phyloP scores from a whole-genome alignment of 208 protist genomes.

The Leishmania mexicana region DNA sequence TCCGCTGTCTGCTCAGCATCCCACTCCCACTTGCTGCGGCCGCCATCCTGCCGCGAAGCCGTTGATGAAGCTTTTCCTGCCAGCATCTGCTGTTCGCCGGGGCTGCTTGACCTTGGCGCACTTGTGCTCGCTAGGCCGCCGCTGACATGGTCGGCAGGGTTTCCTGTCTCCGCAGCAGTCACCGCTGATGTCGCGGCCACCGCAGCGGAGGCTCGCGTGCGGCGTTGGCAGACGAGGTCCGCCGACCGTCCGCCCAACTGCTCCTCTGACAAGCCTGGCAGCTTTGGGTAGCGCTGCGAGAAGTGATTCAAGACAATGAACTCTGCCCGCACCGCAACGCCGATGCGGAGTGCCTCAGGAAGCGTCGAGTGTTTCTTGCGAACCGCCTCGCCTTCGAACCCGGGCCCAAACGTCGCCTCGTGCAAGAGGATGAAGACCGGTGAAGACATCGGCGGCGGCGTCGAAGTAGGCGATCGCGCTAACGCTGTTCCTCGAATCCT shows the following conservation, averaged over 20 bases:
- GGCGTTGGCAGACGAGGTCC: conserved; percentile 19
- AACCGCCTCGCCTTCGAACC: conserved; percentile 78
- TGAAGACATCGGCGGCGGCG: background rate
- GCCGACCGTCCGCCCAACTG: conserved; percentile 44
- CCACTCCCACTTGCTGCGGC: background rate
- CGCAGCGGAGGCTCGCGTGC: background rate
- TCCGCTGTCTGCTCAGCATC: background rate
- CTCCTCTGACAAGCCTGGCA: conserved; percentile 63
- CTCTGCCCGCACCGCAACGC: conserved; percentile 34
- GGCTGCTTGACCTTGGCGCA: background rate
- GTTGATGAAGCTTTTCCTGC: background rate
- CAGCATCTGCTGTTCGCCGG: background rate
- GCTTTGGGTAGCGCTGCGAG: conserved; percentile 91
- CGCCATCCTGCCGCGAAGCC: background rate
- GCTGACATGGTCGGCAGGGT: background rate
- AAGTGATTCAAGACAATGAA: conserved; percentile 92
- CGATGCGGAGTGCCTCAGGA: conserved; percentile 79
- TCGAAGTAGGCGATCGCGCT: background rate
- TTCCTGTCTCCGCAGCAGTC: background rate
- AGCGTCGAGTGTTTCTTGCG: conserved; percentile 91
- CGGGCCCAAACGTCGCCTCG: conserved; percentile 94
- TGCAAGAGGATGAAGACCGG: conserved; percentile 86
- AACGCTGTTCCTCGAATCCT: background rate
- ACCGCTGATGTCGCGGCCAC: background rate
- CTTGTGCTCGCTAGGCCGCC: background rate